Evolutionary conservation across 169 alveolate species (phyloP), one percentile per base, ranked within the genome.

Genomic region (Plasmodium cynomolgi): DNA sequence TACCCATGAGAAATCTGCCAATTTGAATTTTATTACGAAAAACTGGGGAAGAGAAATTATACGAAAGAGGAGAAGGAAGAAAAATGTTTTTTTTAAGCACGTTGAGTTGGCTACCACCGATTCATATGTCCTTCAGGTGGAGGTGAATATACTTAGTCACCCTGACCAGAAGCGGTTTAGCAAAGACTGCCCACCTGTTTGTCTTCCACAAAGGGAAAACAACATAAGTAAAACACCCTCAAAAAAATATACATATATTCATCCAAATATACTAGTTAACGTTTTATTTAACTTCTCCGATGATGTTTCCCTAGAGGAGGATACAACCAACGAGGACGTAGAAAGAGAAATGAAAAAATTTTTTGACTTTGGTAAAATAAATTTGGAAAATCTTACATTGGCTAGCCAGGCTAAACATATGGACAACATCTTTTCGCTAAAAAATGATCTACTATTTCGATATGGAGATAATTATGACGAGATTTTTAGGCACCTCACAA

Each of bases 321-420:
- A 91, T 29, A 81, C 84, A 9, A 15, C 81, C 37, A 44, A 72
- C 23, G 92, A 91, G 13, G 95, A 91, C 2, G 15, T 91, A 3
- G 92, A 91, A 71, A 91, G 2, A 29, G 95, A 91, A 37, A 15
- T 91, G 33, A 41, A 54, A 29, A 91, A 82, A 81, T 91, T 71
- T 68, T 23, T 81, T 31, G 92, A 81, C 73, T 1, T 41, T n/a
- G 75, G 58, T 9, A 82, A 81, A 72, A 91, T 91, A 2, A 50
- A 82, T 72, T 71, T 91, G 44, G 95, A 91, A 17, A 84, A 50
- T 34, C 44, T 90, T 56, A 83, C 82, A 44, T 31, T 9, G 20
- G 15, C 31, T 26, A n/a, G 23, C 39, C 29, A 33, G 34, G 8
- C 39, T 50, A 82, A 47, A n/a, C 72, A 23, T 8, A 13, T 73